Conservation (phyloP, 2,329 filamentous ascomycete species). For the Ascochyta pisi region DNA sequence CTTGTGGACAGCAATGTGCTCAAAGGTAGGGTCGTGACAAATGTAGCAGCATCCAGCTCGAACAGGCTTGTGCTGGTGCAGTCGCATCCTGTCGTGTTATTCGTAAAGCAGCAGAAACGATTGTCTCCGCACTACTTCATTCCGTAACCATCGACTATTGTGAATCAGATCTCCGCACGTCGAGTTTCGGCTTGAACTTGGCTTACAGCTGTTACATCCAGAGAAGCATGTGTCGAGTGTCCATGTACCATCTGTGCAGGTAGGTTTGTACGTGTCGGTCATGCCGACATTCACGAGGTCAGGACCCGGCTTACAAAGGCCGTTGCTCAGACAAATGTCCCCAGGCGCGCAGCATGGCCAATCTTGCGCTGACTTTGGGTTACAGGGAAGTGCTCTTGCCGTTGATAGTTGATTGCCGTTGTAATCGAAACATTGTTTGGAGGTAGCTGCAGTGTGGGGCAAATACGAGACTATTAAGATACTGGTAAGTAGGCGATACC, state of each 20-base stretch:
- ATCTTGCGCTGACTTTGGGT: constrained; percentile 4
- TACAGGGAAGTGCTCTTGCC: background rate
- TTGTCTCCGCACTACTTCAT: constrained; percentile 14
- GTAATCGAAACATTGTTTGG: constrained; percentile 3
- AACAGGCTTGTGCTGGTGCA: constrained; percentile 10
- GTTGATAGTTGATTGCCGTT: background rate
- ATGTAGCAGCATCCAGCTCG: constrained; percentile 9
- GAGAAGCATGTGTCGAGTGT: constrained; percentile 7
- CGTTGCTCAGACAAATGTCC: constrained; percentile 15
- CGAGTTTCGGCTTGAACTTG: background rate
- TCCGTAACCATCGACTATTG: constrained; percentile 3
- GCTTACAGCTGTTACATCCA: constrained; percentile 10
- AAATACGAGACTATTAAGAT: background rate
- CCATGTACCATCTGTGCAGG: constrained; percentile 15
- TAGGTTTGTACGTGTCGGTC: constrained; percentile 6
- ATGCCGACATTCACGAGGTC: background rate
- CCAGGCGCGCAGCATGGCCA: constrained; percentile 7
- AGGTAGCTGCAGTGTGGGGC: background rate
- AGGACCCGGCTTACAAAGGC: constrained; percentile 8
- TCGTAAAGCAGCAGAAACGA: constrained; percentile 9
- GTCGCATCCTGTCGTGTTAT: constrained; percentile 6
- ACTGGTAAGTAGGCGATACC: background rate
- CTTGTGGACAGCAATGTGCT: constrained; percentile 1
- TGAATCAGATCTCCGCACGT: background rate
- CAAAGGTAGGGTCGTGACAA: constrained; percentile 12